Conservation (phyloP, 371 early-diverging fungal genomes). For the Funneliformis caledonium region DNA sequence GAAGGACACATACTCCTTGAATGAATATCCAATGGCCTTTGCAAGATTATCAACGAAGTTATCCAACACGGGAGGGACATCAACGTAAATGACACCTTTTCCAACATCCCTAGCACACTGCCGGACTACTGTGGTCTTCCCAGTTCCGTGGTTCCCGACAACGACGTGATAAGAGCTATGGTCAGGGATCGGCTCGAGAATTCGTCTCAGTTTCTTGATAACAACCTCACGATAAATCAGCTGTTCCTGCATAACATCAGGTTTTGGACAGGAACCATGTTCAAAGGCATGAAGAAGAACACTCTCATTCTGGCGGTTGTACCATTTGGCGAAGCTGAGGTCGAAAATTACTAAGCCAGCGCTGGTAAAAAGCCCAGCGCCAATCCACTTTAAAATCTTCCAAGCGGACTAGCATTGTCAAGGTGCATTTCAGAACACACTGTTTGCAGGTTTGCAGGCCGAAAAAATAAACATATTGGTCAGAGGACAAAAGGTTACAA, state of each 20-base stretch:
- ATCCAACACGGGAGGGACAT: slow-evolving; percentile 24
- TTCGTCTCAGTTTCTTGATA: slow-evolving; percentile 35
- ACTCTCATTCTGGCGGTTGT: slow-evolving; percentile 19
- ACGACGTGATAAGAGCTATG: slow-evolving; percentile 24
- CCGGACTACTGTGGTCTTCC: slow-evolving; percentile 38
- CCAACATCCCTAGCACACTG: slow-evolving; percentile 25
- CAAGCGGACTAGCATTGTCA: slow-evolving; percentile 21
- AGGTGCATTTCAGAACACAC: slow-evolving; percentile 15
- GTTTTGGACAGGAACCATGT: slow-evolving; percentile 31
- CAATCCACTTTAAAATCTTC: slow-evolving; percentile 27
- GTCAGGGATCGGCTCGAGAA: slow-evolving; percentile 14
- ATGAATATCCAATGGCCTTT: slow-evolving; percentile 26
- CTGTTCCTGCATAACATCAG: slow-evolving; percentile 22
- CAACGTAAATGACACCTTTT: slow-evolving; percentile 31
- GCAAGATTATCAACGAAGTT: slow-evolving; percentile 25
- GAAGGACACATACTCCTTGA: slow-evolving; percentile 13
- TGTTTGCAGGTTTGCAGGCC: no score
- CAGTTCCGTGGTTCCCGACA: slow-evolving; percentile 30
- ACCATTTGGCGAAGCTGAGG: slow-evolving; percentile 15
- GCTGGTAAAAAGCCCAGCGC: slow-evolving; percentile 4
- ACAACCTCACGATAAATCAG: slow-evolving; percentile 25
- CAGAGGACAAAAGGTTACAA: slow-evolving; percentile 25
- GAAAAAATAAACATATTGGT: neutral
- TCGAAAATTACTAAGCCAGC: slow-evolving; percentile 5
- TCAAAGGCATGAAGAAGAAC: slow-evolving; percentile 19